Base-by-base conservation (phyloP, 1,284 basidiomycete genomes). In the Phylloboletellus chloephorus region DNA sequence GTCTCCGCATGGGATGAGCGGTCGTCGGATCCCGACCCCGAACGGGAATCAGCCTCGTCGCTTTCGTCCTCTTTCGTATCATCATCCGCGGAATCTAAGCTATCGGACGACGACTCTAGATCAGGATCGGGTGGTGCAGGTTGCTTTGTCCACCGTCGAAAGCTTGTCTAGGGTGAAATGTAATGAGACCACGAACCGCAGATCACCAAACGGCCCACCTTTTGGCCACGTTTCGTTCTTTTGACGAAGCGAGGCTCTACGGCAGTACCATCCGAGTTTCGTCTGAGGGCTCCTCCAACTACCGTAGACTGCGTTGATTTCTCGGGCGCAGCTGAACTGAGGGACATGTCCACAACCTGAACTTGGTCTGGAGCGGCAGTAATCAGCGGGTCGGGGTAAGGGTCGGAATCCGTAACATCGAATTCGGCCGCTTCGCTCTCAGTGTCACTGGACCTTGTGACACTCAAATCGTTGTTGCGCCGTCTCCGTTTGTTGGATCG, bases 51-150 rank as follows among this genome's bases (percentile, higher is more conserved):
- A 15, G 36, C 30, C 5, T 41, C 48, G 2, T 50, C 51, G 3
- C 45, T 51, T 20, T 65, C 66, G 11, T 63, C 62, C 6, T 67
- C 68, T 12, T 64, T 54, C 2, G 67, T 60, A 49, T 82, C 80
- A 49, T 82, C 80, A 47, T 78, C 68, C 7, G 67, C 78, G 15
- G 82, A 87, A 58, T 85, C 81, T 3, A 85, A 87, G 53, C 82
- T 86, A 57, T 86, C 79, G 47, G 83, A 88, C 0, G 83, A 84
- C 3, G 71, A 79, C 9, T 70, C 67, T 7, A 54, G 51, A 1
- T 58, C 52, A 4, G 47, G 33, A 7, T 43, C 38, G 24, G 50
- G 48, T 25, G 44, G 51, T 17, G 44, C 49, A 46, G 48, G 24
- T 30, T 29, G 50, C 17, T 47, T 52, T 39, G 72, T 66, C 76